Percentiles rank a stretch among this genome's conserved stretches.
phyloP scores from a whole-genome alignment of 441 rosid genomes.

The Hypseocharis bilobata region DNA sequence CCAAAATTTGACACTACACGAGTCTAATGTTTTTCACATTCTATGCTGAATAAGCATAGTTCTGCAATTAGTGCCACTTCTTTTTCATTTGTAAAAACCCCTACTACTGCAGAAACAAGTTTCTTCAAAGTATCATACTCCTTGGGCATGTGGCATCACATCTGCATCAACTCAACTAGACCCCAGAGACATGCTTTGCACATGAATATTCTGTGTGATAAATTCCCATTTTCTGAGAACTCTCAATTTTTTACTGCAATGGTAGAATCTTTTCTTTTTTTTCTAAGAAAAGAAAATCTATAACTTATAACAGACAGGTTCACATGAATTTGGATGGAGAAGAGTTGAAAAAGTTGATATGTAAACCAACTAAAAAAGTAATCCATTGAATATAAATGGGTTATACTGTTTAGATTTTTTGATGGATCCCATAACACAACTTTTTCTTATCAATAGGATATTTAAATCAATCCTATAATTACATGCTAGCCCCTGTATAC shows the following conservation, averaged over 20 bases:
- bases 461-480: background rate
- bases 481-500: no score
- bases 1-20: no score
- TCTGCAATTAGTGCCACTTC: no score
- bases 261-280: no score
- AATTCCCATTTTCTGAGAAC: no score
- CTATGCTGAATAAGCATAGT: no score
- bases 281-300: no score
- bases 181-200: background rate
- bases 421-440: background rate
- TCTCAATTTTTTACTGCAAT: no score
- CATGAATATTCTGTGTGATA: no score
- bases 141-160: background rate
- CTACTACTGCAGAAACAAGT: background rate
- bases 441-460: background rate
- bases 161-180: no score
- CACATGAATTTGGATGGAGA: background rate
- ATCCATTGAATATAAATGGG: background rate
- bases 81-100: background rate
- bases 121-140: background rate
- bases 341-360: background rate
- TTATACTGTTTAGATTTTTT: background rate
- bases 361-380: no score
- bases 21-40: no score
- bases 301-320: background rate